These are phyloP conservation scores for Candida awuae DNA, from an alignment of 805 yeast genomes.

Conservation along the genomic window DNA sequence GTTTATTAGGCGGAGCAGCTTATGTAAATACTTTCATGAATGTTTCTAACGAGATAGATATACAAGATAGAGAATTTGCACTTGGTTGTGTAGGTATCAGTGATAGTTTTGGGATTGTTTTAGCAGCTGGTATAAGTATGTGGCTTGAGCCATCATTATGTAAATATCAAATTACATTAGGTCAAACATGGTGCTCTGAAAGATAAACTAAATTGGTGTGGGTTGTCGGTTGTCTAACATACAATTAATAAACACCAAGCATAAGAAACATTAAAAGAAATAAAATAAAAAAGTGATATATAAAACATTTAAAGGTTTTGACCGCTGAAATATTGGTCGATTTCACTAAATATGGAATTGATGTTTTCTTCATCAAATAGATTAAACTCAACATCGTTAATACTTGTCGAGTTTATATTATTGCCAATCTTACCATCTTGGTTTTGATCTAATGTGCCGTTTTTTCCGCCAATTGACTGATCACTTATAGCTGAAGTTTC, in stretches of 20 bases:
- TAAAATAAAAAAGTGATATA: too few relatives aligned
- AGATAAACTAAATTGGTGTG: too few relatives aligned
- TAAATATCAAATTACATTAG: constrained; percentile 56
- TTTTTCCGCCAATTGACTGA: neutral
- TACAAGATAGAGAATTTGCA: constrained; percentile 61
- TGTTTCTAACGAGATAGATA: constrained; percentile 52
- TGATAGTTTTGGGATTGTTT: constrained; percentile 74
- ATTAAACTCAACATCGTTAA: constrained; percentile 1
- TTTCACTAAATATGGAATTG: neutral
- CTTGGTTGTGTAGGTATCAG: constrained; percentile 80
- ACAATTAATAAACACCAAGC: too few relatives aligned
- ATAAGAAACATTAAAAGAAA: too few relatives aligned
- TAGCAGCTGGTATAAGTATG: constrained; percentile 72
- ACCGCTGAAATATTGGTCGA: neutral
- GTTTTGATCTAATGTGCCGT: too few relatives aligned
- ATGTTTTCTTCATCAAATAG: constrained; percentile 2
- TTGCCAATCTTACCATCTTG: too few relatives aligned
- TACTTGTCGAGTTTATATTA: too few relatives aligned
- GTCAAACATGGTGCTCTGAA: constrained; percentile 71
- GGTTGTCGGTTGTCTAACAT: too few relatives aligned
- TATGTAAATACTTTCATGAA: constrained; percentile 83
- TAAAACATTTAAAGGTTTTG: too few relatives aligned
- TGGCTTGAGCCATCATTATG: constrained; percentile 72
- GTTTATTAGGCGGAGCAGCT: constrained; percentile 82
- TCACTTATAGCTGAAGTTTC: too few relatives aligned